A percentile compares a stretch with the other conserved stretches of the same genome.
These are phyloP conservation scores for Linnemannia elongata DNA, from an alignment of 192 early-diverging fungal genomes.

Conservation along the genomic window DNA sequence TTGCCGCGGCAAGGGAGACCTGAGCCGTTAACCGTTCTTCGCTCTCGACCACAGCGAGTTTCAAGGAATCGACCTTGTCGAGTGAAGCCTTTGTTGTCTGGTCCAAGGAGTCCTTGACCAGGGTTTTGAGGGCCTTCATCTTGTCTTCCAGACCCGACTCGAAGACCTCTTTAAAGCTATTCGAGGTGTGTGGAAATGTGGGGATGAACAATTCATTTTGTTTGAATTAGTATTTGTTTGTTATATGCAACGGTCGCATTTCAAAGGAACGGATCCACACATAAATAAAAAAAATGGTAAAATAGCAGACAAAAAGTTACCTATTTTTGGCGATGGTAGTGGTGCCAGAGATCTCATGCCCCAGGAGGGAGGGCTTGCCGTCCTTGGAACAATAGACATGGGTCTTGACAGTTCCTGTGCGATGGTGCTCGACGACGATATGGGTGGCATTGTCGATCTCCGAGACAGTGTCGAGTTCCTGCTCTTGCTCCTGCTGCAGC, in stretches of 20 bases:
- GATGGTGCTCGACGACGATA: constrained; percentile 41
- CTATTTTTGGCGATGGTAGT: background rate
- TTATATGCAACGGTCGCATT: background rate
- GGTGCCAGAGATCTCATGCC: constrained; percentile 11
- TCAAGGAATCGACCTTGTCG: constrained; percentile 18
- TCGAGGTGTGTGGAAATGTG: background rate
- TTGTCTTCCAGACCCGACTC: constrained; percentile 5
- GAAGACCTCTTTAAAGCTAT: background rate
- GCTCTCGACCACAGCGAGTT: background rate
- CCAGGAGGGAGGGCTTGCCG: constrained; percentile 26
- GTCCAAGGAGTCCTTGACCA: constrained; percentile 24
- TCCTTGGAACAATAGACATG: constrained; percentile 48
- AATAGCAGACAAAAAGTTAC: background rate
- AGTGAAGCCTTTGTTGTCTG: constrained; percentile 8
- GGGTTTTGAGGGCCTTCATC: constrained; percentile 6
- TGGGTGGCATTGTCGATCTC: constrained; percentile 34
- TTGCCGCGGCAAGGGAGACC: background rate
- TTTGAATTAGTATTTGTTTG: background rate
- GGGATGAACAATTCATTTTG: background rate
- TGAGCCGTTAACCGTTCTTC: background rate
- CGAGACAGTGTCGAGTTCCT: background rate
- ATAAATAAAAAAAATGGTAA: background rate
- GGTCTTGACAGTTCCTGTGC: constrained; percentile 36
- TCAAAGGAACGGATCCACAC: background rate
- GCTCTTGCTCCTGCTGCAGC: background rate